Conservation (phyloP, 78 protist genomes). For the Dictyostelium citrinum region DNA sequence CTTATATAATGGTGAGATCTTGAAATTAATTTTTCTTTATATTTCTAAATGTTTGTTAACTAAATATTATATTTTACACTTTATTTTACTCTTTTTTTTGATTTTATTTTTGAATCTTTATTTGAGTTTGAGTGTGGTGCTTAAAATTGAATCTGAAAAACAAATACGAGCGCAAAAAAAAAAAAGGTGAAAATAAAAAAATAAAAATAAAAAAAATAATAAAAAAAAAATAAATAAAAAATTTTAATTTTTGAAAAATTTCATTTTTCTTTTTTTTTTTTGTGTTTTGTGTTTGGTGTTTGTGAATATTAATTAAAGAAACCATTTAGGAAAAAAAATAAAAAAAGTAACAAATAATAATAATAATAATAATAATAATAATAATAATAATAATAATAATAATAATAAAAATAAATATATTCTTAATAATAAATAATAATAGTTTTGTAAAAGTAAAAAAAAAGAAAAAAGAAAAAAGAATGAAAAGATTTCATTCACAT, state of each 20-base stretch:
- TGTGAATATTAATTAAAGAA: not conserved
- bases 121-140: not conserved
- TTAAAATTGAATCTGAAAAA: not conserved
- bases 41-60: not conserved
- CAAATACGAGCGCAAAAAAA: not conserved
- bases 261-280: not conserved
- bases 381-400: too few species aligned
- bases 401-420: too few species aligned
- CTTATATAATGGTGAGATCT: too few species aligned
- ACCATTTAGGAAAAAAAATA: not conserved
- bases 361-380: not conserved
- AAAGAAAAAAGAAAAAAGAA: not conserved
- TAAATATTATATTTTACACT: not conserved
- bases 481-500: constrained; percentile 76
- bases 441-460: not conserved
- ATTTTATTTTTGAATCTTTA: not conserved
- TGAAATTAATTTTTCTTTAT: not conserved
- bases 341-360: not conserved
- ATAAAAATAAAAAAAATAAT: not conserved
- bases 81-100: not conserved
- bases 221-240: not conserved
- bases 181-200: not conserved
- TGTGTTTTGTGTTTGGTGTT: not conserved
- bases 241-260: not conserved
- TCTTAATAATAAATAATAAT: too few species aligned